Percentiles rank a stretch among this genome's conserved stretches.
Evolutionary conservation across 1,139 yeast genomes (phyloP).

Genomic region (Taphrina wiesneri): DNA sequence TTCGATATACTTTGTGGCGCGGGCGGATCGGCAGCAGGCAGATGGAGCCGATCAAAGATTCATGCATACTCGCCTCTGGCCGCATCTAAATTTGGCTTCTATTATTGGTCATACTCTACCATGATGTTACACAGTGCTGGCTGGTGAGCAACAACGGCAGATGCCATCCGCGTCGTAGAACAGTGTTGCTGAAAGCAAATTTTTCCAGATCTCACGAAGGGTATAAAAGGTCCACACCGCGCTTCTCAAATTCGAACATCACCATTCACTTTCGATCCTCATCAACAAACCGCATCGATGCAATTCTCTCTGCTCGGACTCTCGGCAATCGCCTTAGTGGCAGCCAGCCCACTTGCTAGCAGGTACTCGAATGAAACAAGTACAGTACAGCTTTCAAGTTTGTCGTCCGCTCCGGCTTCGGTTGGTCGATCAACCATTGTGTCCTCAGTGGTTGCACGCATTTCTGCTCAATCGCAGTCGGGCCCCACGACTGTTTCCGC

Average conservation of each 20-base stretch:
- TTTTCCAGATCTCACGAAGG: neutral
- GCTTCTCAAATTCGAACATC: neutral
- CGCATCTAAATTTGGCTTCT: neutral
- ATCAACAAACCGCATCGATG: neutral
- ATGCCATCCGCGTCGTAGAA: no score
- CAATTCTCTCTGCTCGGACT: neutral
- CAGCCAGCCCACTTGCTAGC: neutral
- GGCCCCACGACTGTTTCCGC: neutral
- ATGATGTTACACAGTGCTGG: neutral
- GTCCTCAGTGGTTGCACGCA: no score
- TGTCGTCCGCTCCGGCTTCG: neutral
- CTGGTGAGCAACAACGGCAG: no score
- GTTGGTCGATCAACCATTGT: neutral
- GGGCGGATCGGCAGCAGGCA: neutral
- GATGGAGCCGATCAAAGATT: neutral
- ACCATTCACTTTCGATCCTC: neutral
- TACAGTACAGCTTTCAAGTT: neutral
- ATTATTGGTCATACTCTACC: neutral
- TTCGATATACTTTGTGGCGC: neutral
- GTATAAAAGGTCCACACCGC: neutral
- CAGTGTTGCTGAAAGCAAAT: neutral
- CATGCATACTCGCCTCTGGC: no score
- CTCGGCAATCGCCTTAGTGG: neutral
- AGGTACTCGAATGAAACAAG: neutral
- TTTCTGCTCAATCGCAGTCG: no score